phyloP scores from a whole-genome alignment of 352 stramenopile species.

The Phytophthora kernoviae region DNA sequence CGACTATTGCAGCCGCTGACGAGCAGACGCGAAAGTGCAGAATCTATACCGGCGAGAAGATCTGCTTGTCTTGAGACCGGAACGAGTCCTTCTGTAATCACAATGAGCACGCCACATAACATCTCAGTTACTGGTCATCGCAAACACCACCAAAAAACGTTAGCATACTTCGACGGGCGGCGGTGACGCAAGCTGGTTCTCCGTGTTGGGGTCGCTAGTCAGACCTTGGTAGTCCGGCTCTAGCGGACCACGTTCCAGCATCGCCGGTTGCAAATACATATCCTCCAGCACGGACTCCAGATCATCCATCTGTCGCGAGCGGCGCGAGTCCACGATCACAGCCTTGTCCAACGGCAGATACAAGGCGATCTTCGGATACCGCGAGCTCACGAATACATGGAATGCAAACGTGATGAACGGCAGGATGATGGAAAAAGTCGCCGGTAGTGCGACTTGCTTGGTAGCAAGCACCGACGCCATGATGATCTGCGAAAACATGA shows the following conservation, averaged over 20 bases:
- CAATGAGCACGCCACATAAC: slow-evolving; percentile 23
- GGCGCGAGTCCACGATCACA: slow-evolving; percentile 69
- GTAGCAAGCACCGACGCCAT: slow-evolving; percentile 76
- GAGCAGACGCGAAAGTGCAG: not conserved
- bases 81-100: slow-evolving; percentile 42
- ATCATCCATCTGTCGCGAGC: slow-evolving; percentile 55
- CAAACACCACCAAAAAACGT: not conserved
- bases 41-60: slow-evolving; percentile 38
- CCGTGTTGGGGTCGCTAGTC: slow-evolving; percentile 62
- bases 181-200: slow-evolving; percentile 71
- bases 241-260: slow-evolving; percentile 65
- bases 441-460: slow-evolving; percentile 69
- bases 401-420: slow-evolving; percentile 71
- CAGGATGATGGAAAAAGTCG: slow-evolving; percentile 64
- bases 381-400: slow-evolving; percentile 70
- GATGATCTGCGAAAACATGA: slow-evolving; percentile 82
- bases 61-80: slow-evolving; percentile 39
- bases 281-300: slow-evolving; percentile 65
- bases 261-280: slow-evolving; percentile 70
- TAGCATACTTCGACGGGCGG: slow-evolving; percentile 56
- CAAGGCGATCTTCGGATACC: slow-evolving; percentile 68
- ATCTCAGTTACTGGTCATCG: slow-evolving; percentile 15
- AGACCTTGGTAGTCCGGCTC: slow-evolving; percentile 80
- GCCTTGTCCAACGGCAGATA: slow-evolving; percentile 82
- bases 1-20: not conserved